Conservation (phyloP, 1,284 basidiomycete species). For the Neonothopanus nambi region DNA sequence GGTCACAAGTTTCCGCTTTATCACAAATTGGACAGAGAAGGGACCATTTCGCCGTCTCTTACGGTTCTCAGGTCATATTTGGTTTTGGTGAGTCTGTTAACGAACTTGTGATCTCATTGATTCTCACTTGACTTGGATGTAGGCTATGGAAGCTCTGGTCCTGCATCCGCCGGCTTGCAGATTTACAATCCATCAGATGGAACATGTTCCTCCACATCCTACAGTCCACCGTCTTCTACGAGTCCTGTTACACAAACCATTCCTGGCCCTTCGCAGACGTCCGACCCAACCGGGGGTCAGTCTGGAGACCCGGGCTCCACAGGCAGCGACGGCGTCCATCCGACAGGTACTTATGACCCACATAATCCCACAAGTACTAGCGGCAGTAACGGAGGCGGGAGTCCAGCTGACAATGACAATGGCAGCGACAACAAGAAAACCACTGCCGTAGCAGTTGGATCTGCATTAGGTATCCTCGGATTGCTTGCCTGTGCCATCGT, state of each 20-base stretch:
- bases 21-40: constrained; percentile 59
- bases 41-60: constrained; percentile 71
- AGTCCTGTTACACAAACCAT: constrained; percentile 28
- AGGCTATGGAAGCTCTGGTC: constrained; percentile 60
- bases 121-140: constrained; percentile 7
- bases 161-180: constrained; percentile 50
- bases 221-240: constrained; percentile 30
- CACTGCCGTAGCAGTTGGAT: constrained; percentile 56
- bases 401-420: constrained; percentile 17
- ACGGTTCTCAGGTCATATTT: constrained; percentile 66
- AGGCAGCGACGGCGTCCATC: background rate
- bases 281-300: constrained; percentile 15
- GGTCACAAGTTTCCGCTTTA: constrained; percentile 54
- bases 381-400: constrained; percentile 20
- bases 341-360: background rate
- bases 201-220: constrained; percentile 25
- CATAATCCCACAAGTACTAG: constrained; percentile 5
- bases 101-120: constrained; percentile 9
- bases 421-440: constrained; percentile 29
- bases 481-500: constrained; percentile 43
- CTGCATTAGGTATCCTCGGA: constrained; percentile 54
- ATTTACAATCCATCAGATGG: constrained; percentile 49
- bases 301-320: constrained; percentile 19
- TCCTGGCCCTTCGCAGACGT: constrained; percentile 24
- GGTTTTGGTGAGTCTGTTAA: constrained; percentile 66